Base-by-base conservation (phyloP, 208 protist genomes). In the Crithidia bombi region DNA sequence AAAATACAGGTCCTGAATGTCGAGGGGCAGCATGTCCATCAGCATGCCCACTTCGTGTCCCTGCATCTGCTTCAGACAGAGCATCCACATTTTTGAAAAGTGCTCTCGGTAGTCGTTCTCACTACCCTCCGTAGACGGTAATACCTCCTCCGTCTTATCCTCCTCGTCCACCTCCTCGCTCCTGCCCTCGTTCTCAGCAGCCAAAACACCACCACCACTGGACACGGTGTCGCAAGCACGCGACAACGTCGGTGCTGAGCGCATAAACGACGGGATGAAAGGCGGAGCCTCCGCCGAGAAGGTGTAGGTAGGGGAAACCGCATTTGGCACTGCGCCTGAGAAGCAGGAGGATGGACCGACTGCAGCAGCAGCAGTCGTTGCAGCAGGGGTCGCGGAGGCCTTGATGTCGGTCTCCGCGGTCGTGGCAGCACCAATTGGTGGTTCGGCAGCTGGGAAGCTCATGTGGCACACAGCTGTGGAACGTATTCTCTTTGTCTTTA, bases 251-350 rank as follows among this genome's bases (percentile, higher is more conserved):
- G 41, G 21, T 10, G 58, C 38, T 5, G 38, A 39, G 11, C 64
- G 64, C 72, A 90, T 75, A 59, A 85, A 92, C 1, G 81, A 84
- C 9, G 87, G 87, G 17, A 80, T 71, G 64, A 92, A 92, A 6
- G 87, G 87, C 14, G 46, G 44, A 14, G 83, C 87, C 47, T 86
- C 75, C 3, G 73, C 63, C 0, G 86, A 91, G n/a, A 91, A 81
- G 11, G 46, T 65, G n/a, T 78, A 83, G 26, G 57, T 39, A 14
- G 69, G 32, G 7, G 69, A 43, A 9, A 14, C 10, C 9, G n/a
- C 12, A 5, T 49, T 23, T 19, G 50, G 59, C 46, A 51, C 58
- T 38, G 25, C 26, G 17, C 10, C 25, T 32, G 38, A 55, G 14
- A 55, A 25, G 3, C 44, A 41, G n/a, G 39, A 38, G 7, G 26